A percentile compares a stretch with the other conserved stretches of the same genome.
These are phyloP conservation scores for Fistulina hepatica DNA, from an alignment of 1,284 basidiomycete species.

Conservation along the genomic window DNA sequence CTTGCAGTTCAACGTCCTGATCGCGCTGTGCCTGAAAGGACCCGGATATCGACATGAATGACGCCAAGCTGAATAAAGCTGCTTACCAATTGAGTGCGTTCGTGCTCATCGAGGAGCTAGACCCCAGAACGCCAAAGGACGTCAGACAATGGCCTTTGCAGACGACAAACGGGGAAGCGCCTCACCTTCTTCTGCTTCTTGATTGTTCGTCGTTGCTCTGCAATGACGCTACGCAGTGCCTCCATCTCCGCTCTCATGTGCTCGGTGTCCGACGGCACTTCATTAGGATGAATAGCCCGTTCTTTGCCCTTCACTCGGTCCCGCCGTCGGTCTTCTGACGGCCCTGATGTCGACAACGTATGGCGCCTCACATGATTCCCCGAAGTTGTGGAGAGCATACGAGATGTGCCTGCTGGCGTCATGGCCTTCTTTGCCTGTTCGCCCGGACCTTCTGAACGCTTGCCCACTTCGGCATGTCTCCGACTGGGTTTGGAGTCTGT, in stretches of 20 bases:
- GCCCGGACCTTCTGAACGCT: no score
- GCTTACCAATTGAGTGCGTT: conserved; percentile 23
- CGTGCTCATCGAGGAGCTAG: conserved; percentile 38
- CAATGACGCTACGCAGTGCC: conserved; percentile 30
- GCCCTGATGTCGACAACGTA: no score
- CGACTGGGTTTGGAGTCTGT: no score
- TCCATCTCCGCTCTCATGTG: conserved; percentile 42
- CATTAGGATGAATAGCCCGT: background rate
- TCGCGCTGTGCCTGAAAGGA: conserved; percentile 37
- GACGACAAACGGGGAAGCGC: no score
- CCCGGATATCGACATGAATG: background rate
- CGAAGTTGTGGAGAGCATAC: no score
- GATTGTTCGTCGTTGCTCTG: conserved; percentile 38
- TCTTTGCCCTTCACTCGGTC: background rate
- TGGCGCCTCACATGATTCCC: no score
- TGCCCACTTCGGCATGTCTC: no score
- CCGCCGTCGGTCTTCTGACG: background rate
- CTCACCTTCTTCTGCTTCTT: conserved; percentile 50
- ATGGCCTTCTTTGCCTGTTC: no score
- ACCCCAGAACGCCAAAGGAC: conserved; percentile 5
- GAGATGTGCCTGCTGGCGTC: no score
- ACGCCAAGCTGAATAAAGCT: conserved; percentile 18
- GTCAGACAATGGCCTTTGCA: background rate
- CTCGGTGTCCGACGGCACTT: conserved; percentile 28
- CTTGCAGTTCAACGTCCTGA: conserved; percentile 34